phyloP scores from a whole-genome alignment of 176 grass and related monocot genomes.

The Coix lacrymajobi region DNA sequence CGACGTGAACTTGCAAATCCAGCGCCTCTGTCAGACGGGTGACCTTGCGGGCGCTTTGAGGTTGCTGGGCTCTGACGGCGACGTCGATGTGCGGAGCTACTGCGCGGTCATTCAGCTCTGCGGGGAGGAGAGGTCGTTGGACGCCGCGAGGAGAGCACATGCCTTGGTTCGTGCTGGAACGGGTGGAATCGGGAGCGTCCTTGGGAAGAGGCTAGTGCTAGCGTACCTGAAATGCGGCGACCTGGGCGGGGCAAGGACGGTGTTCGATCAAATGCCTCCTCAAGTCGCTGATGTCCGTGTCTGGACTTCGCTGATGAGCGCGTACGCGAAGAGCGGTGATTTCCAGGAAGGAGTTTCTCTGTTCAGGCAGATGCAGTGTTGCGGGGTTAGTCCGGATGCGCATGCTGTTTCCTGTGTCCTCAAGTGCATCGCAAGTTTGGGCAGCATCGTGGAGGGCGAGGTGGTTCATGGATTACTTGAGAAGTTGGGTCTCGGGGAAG shows the following conservation, averaged over 20 bases:
- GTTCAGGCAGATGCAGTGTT: slow-evolving; percentile 59
- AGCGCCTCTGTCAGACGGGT: slow-evolving; percentile 26
- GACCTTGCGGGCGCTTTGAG: slow-evolving; percentile 41
- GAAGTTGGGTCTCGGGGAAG: slow-evolving; percentile 52
- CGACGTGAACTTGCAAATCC: slow-evolving; percentile 43
- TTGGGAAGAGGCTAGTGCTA: slow-evolving; percentile 60
- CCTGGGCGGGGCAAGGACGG: slow-evolving; percentile 40
- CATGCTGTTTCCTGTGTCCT: slow-evolving; percentile 52
- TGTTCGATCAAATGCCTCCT: slow-evolving; percentile 61
- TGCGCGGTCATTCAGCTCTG: slow-evolving; percentile 69
- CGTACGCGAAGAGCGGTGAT: slow-evolving; percentile 38
- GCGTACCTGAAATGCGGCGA: slow-evolving; percentile 74
- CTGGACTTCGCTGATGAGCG: slow-evolving; percentile 70
- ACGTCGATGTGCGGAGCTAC: slow-evolving; percentile 34
- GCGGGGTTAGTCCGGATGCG: slow-evolving; percentile 43
- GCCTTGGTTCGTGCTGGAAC: slow-evolving; percentile 25
- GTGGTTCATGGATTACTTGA: slow-evolving; percentile 50
- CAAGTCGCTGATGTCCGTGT: slow-evolving; percentile 21
- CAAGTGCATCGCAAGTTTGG: slow-evolving; percentile 56
- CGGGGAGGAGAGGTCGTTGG: slow-evolving; percentile 47
- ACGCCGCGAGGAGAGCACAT: slow-evolving; percentile 55
- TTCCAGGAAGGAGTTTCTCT: slow-evolving; percentile 47
- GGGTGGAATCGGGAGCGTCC: slow-evolving; percentile 11
- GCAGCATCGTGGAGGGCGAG: slow-evolving; percentile 40
- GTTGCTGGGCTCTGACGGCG: slow-evolving; percentile 30